Base-by-base conservation (phyloP, 2,329 filamentous ascomycete species). In the Boeremia exigua region DNA sequence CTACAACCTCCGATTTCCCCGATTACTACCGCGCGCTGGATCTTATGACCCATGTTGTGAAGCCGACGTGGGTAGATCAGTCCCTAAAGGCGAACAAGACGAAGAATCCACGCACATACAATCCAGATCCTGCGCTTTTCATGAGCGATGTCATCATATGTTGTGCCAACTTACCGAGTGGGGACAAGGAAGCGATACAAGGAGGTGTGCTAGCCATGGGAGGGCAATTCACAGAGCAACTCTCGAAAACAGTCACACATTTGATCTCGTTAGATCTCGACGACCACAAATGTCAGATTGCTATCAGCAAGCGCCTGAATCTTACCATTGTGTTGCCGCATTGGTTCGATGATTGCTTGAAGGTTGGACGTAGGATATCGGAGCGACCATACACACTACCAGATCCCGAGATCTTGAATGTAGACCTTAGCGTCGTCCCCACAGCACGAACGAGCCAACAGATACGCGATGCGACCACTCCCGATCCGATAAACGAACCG, bases 321-420 rank as follows among this genome's bases (percentile, higher is more conserved):
- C 86, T 86, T 75, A 93, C 92, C 75, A 89, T 97, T 56, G 91
- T 99, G 15, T 81, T 99, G 48, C 95, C 95, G 33, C 95, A 98
- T 72, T 98, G 95, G 91, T 97, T 99, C 71, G 94, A 98, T 66
- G 94, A 97, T 73, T 99, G 95, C 76, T 85, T 99, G 64, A 95
- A 91, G 75, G 85, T 99, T 27, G 93, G 94, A 45, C 93, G 92
- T 75, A 87, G 91, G 56, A 97, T 99, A 65, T 89, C 91, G 65
- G 95, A 99, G 73, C 79, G 81, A 6, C 95, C 95, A 0, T 99
- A 99, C 71, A 79, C 86, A 17, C 82, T 98, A 1, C 95, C 95
- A 1, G 82, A 98, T 62, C 90, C 95, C 1, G 91, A 96, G 62
- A 90, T 96, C 30, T 79, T 96, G 23, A 63, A 69, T 12, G 40